Base-by-base conservation (phyloP, 2,329 filamentous ascomycete genomes). In the Macrophomina pseudophaseolina region DNA sequence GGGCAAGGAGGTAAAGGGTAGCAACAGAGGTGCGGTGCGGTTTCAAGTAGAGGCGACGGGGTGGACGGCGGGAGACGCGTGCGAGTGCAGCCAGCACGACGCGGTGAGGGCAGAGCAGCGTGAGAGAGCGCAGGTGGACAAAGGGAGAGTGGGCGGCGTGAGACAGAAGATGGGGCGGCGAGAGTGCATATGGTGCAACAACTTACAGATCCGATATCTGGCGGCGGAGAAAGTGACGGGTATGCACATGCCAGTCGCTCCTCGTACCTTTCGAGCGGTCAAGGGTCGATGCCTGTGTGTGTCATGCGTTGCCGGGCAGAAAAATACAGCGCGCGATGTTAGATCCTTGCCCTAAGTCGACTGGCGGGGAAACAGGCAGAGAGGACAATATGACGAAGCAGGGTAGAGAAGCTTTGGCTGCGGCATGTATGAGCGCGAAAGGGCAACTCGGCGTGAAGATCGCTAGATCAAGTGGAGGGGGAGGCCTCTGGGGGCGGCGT, bases 201-300 rank as follows among this genome's bases (percentile, higher is more conserved):
- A 65, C 63, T 65, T 65, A 65, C 63, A 65, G 51, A 40, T 56
- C 53, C 38, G 63, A 51, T 48, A 54, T 56, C 40, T 63, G 63
- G 48, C 40, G 54, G 44, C 58, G 58, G 58, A 62, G 58, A 44
- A 44, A 44, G 42, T 44, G 42, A 62, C 58, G 46, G 40, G 58
- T 44, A 62, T 62, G 58, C 58, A 62, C 63, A 65, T 65, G 63
- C 63, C 63, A 38, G 56, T 44, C 16, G 28, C 18, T 42, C 30
- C 23, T n/a, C 28, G 62, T 64, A 53, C 51, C 51, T 65, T 65
- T 64, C 33, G 30, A 51, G 63, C 63, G 63, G 63, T 65, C 63
- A 65, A 49, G 63, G 63, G 49, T 32, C 23, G 44, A 48, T 65
- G 49, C 38, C 35, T 54, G 52, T 38, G 40, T 48, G 63, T 42